Evolutionary conservation across 768 basidiomycete genomes (phyloP).

Genomic region (Pleurotus pulmonarius): DNA sequence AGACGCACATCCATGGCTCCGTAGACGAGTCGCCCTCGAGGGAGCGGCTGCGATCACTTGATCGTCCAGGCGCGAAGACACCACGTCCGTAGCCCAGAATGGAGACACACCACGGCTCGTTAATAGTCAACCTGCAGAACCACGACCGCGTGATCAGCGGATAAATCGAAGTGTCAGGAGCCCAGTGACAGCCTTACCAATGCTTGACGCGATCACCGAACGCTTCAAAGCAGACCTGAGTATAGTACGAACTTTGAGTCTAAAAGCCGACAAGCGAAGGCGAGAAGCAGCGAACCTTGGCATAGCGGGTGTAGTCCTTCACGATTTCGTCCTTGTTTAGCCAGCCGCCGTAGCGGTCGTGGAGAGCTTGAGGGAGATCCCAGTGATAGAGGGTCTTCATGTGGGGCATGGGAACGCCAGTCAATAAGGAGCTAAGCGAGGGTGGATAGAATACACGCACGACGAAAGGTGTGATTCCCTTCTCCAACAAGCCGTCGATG

Average conservation of each 20-base stretch:
- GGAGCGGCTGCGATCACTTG: constrained; percentile 57
- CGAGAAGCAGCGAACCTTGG: constrained; percentile 32
- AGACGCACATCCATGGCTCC: constrained; percentile 66
- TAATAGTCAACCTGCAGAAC: constrained; percentile 58
- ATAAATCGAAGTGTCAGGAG: constrained; percentile 12
- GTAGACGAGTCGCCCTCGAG: constrained; percentile 61
- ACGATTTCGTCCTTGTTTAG: constrained; percentile 67
- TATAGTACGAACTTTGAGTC: constrained; percentile 2
- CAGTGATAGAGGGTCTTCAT: constrained; percentile 68
- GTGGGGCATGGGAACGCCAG: constrained; percentile 1
- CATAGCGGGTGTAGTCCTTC: constrained; percentile 61
- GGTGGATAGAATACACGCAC: constrained; percentile 29
- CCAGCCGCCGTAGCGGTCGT: constrained; percentile 76
- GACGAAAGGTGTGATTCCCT: constrained; percentile 66
- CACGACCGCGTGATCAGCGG: constrained; percentile 16
- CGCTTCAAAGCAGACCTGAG: constrained; percentile 66
- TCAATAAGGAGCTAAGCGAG: not conserved
- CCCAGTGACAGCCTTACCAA: constrained; percentile 39
- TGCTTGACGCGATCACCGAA: constrained; percentile 77
- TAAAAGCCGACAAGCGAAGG: not conserved
- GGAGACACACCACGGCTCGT: constrained; percentile 74
- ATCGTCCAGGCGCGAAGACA: constrained; percentile 68
- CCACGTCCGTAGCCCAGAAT: constrained; percentile 70
- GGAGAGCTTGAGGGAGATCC: constrained; percentile 74
- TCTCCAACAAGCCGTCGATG: constrained; percentile 61